Evolutionary conservation across 1,139 yeast species (phyloP).

Genomic region (Pichia sp.): DNA sequence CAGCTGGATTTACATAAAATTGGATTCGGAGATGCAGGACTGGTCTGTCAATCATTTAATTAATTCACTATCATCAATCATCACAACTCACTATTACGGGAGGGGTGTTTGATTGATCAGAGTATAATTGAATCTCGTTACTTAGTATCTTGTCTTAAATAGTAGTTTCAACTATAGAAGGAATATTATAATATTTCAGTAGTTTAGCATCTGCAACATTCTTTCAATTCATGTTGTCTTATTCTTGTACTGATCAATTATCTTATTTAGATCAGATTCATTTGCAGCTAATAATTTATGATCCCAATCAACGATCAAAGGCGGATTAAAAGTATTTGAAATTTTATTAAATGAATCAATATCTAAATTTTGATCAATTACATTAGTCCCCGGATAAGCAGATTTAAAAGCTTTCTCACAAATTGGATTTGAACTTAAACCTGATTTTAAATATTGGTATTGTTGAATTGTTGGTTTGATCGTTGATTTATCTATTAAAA

Average conservation of each 20-base stretch:
- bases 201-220: no score
- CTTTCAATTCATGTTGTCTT: no score
- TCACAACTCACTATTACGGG: no score
- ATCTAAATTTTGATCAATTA: constrained; percentile 14
- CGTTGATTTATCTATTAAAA: constrained; percentile 20
- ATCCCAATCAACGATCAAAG: constrained; percentile 53
- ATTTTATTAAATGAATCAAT: constrained; percentile 6
- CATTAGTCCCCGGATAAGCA: constrained; percentile 24
- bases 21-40: no score
- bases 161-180: no score
- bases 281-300: constrained; percentile 46
- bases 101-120: no score
- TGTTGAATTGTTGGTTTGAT: constrained; percentile 26
- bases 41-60: no score
- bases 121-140: no score
- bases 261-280: constrained; percentile 29
- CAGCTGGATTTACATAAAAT: no score
- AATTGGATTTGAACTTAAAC: constrained; percentile 22
- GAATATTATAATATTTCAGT: no score
- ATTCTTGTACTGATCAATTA: constrained; percentile 23
- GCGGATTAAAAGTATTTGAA: constrained; percentile 28
- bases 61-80: no score
- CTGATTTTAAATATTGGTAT: constrained; percentile 21
- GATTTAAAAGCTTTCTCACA: constrained; percentile 23
- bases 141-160: no score